phyloP scores from a whole-genome alignment of 2,329 filamentous ascomycete species.

The Hymenoscyphus repandus region DNA sequence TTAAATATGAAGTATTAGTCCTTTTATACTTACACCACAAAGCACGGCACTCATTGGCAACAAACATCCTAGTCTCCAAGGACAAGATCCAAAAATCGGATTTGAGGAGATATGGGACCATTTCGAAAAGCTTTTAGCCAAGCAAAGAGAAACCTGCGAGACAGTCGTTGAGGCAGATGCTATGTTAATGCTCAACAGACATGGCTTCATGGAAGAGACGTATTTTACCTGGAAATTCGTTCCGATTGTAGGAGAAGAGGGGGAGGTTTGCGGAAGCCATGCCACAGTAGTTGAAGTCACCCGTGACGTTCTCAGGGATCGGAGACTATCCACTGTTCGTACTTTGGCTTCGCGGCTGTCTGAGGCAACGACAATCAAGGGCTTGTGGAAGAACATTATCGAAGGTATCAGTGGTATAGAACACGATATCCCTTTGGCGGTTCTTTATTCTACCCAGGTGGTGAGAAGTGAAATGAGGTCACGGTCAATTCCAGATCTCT shows the following conservation, averaged over 20 bases:
- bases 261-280: conserved; percentile 18
- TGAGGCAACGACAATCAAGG: conserved; percentile 27
- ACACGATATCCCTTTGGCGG: conserved; percentile 29
- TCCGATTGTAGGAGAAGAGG: conserved; percentile 35
- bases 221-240: conserved; percentile 37
- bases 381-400: conserved; percentile 30
- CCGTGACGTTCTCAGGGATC: conserved; percentile 32
- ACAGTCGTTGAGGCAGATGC: conserved; percentile 23
- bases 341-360: conserved; percentile 31
- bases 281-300: conserved; percentile 32
- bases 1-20: too few relatives aligned
- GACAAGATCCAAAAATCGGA: conserved; percentile 34
- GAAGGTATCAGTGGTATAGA: conserved; percentile 15
- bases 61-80: conserved; percentile 31
- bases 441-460: conserved; percentile 29
- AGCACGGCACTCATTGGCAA: conserved; percentile 25
- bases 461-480: background rate
- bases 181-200: conserved; percentile 28
- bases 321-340: conserved; percentile 33
- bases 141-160: conserved; percentile 24
- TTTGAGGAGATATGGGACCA: conserved; percentile 34
- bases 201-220: conserved; percentile 33
- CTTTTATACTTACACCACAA: too few relatives aligned
- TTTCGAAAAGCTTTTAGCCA: conserved; percentile 28
- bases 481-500: background rate